Evolutionary conservation across 2,329 filamentous ascomycete species (phyloP), one percentile per base, ranked within the genome.

Genomic region (Ophiostoma piceae): DNA sequence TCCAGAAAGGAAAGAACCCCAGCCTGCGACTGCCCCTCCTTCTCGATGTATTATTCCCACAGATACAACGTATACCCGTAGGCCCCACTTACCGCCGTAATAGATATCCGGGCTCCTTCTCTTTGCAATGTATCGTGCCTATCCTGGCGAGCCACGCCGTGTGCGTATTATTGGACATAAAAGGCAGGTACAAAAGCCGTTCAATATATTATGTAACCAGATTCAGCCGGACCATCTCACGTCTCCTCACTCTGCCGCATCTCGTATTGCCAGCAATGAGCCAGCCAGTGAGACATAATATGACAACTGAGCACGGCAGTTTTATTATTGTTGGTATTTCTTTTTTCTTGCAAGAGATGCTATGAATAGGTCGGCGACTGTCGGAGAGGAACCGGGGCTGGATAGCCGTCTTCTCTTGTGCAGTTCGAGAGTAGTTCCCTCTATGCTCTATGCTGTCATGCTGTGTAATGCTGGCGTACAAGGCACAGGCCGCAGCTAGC

Each of bases 11-110:
- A 37, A 57, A 3, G 22, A 57, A 26, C 51, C 51, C 51, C 9
- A 57, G 51, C 12, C 35, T 65, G 62, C 62, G 29, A 64, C n/a
- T 41, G 62, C 62, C 62, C 62, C 35, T 65, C 62, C n/a, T 64
- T 65, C 62, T 22, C 32, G 29, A 16, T 12, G 62, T 65, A 65
- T 7, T n/a, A 47, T 4, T 39, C 14, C 32, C 35, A 39, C 62
- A 6, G 51, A 57, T 51, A 51, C 19, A 51, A 26, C 51, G 26
- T 57, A 57, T 26, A 57, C 26, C 57, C 57, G 57, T 32, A 57
- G 12, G 57, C 57, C 26, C 57, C 26, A 62, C 57, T 32, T 62
- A 32, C 57, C 57, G 57, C 16, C 11, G n/a, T 26, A 16, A 47
- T 26, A 22, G 47, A 51, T 51, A 51, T 22, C 47, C 47, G 47